These are phyloP conservation scores for Astrothelium macrocarpum DNA, from an alignment of 495 filamentous ascomycete species.

Conservation along the genomic window DNA sequence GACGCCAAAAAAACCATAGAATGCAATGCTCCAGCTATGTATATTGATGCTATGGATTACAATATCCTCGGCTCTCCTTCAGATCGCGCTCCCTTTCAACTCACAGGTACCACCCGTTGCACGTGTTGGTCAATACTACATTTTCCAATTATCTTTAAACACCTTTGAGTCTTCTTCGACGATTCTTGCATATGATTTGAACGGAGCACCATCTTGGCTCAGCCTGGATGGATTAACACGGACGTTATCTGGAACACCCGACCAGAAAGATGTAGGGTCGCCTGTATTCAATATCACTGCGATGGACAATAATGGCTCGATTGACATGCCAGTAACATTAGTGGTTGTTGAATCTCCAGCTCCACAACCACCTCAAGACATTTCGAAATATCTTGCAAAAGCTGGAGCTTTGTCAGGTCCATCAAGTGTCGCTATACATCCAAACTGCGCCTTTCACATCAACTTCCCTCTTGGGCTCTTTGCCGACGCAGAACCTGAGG, in stretches of 20 bases:
- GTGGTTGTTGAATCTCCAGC: constrained; percentile 21
- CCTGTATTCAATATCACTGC: constrained; percentile 39
- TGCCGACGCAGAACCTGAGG: constrained; percentile 17
- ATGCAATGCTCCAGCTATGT: background rate
- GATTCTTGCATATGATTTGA: constrained; percentile 52
- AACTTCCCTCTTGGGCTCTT: constrained; percentile 25
- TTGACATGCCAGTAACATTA: constrained; percentile 24
- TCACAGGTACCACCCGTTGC: constrained; percentile 70
- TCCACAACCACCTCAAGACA: constrained; percentile 19
- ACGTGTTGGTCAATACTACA: constrained; percentile 51
- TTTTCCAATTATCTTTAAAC: constrained; percentile 56
- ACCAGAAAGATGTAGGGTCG: constrained; percentile 44
- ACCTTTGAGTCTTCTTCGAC: constrained; percentile 51
- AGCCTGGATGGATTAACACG: constrained; percentile 51
- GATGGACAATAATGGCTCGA: constrained; percentile 20
- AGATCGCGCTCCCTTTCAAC: constrained; percentile 60
- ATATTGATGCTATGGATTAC: background rate
- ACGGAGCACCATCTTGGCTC: constrained; percentile 58
- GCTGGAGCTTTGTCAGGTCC: constrained; percentile 26
- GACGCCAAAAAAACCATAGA: background rate
- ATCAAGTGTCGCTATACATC: constrained; percentile 18
- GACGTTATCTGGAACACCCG: constrained; percentile 56
- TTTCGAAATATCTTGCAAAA: constrained; percentile 22
- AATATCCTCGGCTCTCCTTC: constrained; percentile 22
- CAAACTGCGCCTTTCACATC: constrained; percentile 22